Conservation (phyloP, 2,329 filamentous ascomycete species). For the Ophiostoma tasmaniense region DNA sequence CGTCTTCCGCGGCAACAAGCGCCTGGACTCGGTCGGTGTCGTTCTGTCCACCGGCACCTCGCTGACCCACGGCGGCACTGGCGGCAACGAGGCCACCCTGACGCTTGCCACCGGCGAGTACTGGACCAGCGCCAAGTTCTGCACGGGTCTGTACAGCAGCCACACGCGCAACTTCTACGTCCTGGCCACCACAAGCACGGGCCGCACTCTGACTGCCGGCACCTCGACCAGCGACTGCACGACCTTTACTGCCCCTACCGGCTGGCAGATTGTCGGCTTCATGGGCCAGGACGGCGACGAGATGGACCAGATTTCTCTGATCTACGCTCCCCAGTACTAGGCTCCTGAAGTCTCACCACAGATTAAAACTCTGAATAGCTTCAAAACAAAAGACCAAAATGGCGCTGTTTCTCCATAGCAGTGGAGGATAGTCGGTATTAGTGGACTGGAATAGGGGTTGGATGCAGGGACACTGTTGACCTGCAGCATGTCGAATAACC, state of each 20-base stretch:
- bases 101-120: slow-evolving; percentile 39
- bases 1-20: slow-evolving; percentile 38
- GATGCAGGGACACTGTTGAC: background rate
- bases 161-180: slow-evolving; percentile 49
- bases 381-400: background rate
- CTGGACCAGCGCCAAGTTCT: slow-evolving; percentile 42
- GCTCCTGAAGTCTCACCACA: background rate
- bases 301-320: slow-evolving; percentile 45
- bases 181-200: slow-evolving; percentile 42
- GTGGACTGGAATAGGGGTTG: background rate
- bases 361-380: no score
- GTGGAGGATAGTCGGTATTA: background rate
- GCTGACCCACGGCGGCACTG: slow-evolving; percentile 45
- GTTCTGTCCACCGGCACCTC: slow-evolving; percentile 40
- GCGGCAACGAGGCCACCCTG: slow-evolving; percentile 37
- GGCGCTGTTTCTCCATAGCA: background rate
- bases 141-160: slow-evolving; percentile 38
- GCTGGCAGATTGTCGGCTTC: slow-evolving; percentile 47
- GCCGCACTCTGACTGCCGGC: slow-evolving; percentile 38
- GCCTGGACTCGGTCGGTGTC: slow-evolving; percentile 44
- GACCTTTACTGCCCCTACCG: slow-evolving; percentile 37
- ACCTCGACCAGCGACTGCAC: slow-evolving; percentile 39
- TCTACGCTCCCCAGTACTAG: slow-evolving; percentile 35
- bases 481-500: background rate
- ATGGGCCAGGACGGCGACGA: slow-evolving; percentile 45